Conservation (phyloP, 1,284 basidiomycete species). For the Tilletia caries region DNA sequence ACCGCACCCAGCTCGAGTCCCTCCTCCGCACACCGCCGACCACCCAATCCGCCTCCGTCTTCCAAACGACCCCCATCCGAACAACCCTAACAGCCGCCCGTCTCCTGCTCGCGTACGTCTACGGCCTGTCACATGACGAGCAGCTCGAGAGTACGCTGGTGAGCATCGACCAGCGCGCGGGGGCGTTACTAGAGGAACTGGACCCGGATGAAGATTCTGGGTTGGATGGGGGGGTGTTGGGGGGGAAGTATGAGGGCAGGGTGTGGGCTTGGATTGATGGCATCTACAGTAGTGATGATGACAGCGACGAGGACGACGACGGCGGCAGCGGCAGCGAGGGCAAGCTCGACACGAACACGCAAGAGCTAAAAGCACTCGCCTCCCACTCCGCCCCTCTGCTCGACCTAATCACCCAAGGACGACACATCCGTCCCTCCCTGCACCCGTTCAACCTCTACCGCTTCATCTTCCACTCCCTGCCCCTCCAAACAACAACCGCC, state of each 20-base stretch:
- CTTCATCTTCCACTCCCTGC: conserved; percentile 3
- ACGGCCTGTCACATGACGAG: neutral
- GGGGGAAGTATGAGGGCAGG: neutral
- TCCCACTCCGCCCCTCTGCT: neutral
- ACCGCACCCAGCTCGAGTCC: neutral
- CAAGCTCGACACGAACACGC: neutral
- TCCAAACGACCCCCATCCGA: neutral
- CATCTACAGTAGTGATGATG: neutral
- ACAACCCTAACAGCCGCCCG: neutral
- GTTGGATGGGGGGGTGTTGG: no score
- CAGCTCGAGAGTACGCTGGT: neutral
- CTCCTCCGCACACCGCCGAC: neutral
- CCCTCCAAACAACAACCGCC: neutral
- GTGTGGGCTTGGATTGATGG: neutral
- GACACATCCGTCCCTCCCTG: conserved; percentile 2
- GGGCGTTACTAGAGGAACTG: neutral
- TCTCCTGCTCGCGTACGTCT: neutral
- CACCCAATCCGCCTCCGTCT: neutral
- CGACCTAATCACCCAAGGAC: neutral
- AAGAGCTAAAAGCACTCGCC: neutral
- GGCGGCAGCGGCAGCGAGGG: neutral
- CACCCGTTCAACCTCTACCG: conserved; percentile 12
- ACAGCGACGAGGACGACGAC: neutral
- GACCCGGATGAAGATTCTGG: neutral
- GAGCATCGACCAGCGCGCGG: neutral